phyloP scores from a whole-genome alignment of 192 early-diverging fungal genomes.

The Entomortierella lignicola region DNA sequence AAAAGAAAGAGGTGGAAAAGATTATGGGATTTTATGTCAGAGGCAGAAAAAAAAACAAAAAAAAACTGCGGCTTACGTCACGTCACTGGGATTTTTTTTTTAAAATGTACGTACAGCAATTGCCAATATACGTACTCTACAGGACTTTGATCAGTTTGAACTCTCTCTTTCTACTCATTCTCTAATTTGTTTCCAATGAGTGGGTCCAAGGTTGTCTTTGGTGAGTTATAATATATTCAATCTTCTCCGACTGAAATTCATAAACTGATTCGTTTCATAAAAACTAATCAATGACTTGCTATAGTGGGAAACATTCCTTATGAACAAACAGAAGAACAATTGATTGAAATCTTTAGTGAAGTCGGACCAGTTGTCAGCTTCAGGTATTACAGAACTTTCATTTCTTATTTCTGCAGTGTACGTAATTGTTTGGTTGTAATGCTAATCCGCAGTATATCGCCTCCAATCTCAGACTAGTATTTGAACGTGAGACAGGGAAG shows the following conservation, averaged over 20 bases:
- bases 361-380: constrained; percentile 89
- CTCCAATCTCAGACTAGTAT: constrained; percentile 75
- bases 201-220: constrained; percentile 58
- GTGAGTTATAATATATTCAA: constrained; percentile 11
- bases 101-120: too few species aligned
- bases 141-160: background rate
- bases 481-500: constrained; percentile 89
- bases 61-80: constrained; percentile 13
- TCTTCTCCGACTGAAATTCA: too few species aligned
- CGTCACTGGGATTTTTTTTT: too few species aligned
- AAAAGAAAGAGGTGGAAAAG: background rate
- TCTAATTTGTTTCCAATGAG: constrained; percentile 24
- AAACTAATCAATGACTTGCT: background rate
- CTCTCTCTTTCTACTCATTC: background rate
- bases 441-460: background rate
- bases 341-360: constrained; percentile 91
- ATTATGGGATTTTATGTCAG: background rate
- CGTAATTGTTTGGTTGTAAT: background rate
- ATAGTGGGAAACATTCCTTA: constrained; percentile 86
- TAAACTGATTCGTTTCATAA: too few species aligned
- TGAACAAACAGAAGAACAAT: constrained; percentile 92
- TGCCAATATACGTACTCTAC: too few species aligned
- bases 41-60: constrained; percentile 3
- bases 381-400: constrained; percentile 47
- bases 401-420: background rate